These are phyloP conservation scores for Blastobotrys americana DNA, from an alignment of 805 yeast genomes.

Conservation along the genomic window DNA sequence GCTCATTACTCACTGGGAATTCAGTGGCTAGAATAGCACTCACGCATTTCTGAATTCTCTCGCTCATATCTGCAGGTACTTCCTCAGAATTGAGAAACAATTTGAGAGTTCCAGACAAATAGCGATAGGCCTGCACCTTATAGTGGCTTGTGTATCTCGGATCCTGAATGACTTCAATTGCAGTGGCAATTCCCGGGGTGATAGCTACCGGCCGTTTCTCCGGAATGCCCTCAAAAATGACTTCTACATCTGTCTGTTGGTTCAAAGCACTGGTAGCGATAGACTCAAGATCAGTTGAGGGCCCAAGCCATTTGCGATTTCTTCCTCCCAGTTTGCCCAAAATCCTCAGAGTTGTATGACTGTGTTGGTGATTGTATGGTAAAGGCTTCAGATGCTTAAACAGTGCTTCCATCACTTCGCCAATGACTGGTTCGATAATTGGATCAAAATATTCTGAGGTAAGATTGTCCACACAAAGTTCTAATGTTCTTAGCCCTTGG, in stretches of 20 bases:
- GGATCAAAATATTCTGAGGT: slow-evolving; percentile 98
- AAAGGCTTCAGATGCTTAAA: slow-evolving; percentile 88
- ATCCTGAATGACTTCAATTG: slow-evolving; percentile 67
- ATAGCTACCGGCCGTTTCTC: slow-evolving; percentile 63
- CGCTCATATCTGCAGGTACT: slow-evolving; percentile 33
- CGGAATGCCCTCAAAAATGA: slow-evolving; percentile 62
- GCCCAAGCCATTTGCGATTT: slow-evolving; percentile 74
- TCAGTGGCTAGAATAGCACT: slow-evolving; percentile 31
- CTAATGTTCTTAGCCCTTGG: slow-evolving; percentile 92
- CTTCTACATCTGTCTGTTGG: slow-evolving; percentile 61
- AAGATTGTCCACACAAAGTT: slow-evolving; percentile 88
- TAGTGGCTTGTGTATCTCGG: slow-evolving; percentile 51
- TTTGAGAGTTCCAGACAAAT: slow-evolving; percentile 57
- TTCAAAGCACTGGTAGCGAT: slow-evolving; percentile 35
- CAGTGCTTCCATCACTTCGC: slow-evolving; percentile 86
- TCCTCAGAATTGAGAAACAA: slow-evolving; percentile 55
- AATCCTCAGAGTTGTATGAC: slow-evolving; percentile 89
- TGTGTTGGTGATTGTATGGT: slow-evolving; percentile 90
- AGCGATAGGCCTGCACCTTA: slow-evolving; percentile 69
- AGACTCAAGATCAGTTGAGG: slow-evolving; percentile 60
- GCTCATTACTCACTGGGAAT: slow-evolving; percentile 35
- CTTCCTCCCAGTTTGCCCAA: slow-evolving; percentile 96
- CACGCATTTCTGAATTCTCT: slow-evolving; percentile 16
- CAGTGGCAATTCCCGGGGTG: slow-evolving; percentile 76
- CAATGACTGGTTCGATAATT: slow-evolving; percentile 90